Percentiles rank a stretch among this genome's conserved stretches.
These are phyloP conservation scores for Malassezia japonica DNA, from an alignment of 1,284 basidiomycete genomes.

Conservation along the genomic window DNA sequence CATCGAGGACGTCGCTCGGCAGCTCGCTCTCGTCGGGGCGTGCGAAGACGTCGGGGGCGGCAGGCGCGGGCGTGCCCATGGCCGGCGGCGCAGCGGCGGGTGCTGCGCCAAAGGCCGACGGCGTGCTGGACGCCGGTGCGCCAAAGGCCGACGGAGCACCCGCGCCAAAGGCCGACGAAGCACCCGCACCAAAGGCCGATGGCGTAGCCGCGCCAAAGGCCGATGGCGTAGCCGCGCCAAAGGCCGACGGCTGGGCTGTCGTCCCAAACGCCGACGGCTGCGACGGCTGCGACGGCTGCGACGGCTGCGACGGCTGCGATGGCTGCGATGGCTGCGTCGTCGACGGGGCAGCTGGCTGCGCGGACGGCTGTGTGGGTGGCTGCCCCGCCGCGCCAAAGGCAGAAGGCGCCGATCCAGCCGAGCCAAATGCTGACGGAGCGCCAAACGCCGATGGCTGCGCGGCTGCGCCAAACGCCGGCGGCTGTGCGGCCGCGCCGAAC, in stretches of 20 bases:
- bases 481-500: not conserved
- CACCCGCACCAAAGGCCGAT: not conserved
- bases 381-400: conserved; percentile 1
- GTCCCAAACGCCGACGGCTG: conserved; percentile 10
- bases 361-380: not conserved
- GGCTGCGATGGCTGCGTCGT: not conserved
- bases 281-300: too few species aligned
- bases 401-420: not conserved
- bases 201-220: not conserved
- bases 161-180: not conserved
- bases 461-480: conserved; percentile 5
- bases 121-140: not conserved
- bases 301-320: too few species aligned
- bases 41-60: not conserved
- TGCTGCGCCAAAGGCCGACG: not conserved
- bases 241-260: not conserved
- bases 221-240: not conserved
- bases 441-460: conserved; percentile 1
- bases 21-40: not conserved
- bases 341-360: not conserved
- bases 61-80: not conserved
- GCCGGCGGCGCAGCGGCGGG: not conserved
- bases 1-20: conserved; percentile 8
- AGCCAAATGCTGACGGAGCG: not conserved
- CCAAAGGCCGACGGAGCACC: conserved; percentile 1